A percentile compares a stretch with the other conserved stretches of the same genome.
Conservation (phyloP, 2,329 filamentous ascomycete genomes). For the Aulographum hederae region DNA sequence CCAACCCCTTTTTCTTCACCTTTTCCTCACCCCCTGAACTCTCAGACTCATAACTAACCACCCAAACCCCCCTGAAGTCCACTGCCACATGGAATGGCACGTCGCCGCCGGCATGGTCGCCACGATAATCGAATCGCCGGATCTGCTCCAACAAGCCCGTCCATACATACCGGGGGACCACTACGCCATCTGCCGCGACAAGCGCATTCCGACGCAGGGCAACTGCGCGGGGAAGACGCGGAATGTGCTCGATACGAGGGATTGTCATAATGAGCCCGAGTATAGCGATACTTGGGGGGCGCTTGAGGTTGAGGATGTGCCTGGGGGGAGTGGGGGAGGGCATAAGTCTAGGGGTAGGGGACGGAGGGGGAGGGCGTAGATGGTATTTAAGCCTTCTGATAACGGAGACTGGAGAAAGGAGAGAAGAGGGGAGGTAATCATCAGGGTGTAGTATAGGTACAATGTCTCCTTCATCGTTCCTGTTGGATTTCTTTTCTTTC, state of each 20-base stretch:
- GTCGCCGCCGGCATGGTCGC: slow-evolving; percentile 31
- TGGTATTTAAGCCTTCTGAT: no score
- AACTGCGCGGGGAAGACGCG: slow-evolving; percentile 59
- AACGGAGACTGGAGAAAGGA: no score
- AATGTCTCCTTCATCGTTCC: no score
- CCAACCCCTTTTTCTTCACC: background rate
- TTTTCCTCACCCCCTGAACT: background rate
- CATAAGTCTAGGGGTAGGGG: no score
- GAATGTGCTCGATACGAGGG: slow-evolving; percentile 35
- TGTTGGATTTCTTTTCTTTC: no score
- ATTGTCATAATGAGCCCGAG: background rate
- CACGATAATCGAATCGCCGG: slow-evolving; percentile 31
- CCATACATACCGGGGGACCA: slow-evolving; percentile 45
- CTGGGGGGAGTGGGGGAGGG: no score
- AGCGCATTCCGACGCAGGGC: slow-evolving; percentile 34
- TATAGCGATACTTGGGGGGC: background rate
- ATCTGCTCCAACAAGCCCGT: slow-evolving; percentile 14
- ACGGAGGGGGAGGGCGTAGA: no score
- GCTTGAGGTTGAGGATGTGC: no score
- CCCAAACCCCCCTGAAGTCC: slow-evolving; percentile 6
- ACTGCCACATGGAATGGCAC: slow-evolving; percentile 19
- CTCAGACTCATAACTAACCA: no score
- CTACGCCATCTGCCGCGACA: slow-evolving; percentile 37
- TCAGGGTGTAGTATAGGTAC: no score
- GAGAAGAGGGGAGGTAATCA: no score